Evolutionary conservation across 805 yeast species (phyloP), one percentile per base, ranked within the genome.

Genomic region (Naumovozyma castellii): DNA sequence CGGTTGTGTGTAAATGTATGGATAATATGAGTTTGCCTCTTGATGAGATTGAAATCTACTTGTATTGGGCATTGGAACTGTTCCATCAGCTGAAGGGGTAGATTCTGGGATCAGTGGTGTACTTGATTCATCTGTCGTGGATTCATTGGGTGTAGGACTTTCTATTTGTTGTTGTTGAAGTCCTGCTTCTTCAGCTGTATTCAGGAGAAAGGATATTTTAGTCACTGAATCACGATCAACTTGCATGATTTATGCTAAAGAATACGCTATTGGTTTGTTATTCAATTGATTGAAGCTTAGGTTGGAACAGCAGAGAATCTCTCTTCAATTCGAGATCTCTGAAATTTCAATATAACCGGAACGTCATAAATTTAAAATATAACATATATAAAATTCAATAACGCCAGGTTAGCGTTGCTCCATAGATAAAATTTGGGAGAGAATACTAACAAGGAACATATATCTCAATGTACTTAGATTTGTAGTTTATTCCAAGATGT

Each of bases 1-100:
- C 10, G 38, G 49, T 37, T 46, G 54, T 1, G 44, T 28, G 32
- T 47, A 47, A 15, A 42, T 27, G 28, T 34, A 39, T 17, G 43
- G 39, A 20, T 35, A 31, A 32, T 18, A 32, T 22, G 27, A 6
- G 10, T 22, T 22, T 22, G 27, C 27, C 12, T 40, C 29, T 32
- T 40, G 39, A 4, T 29, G 6, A 4, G 30, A 12, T 28, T 28
- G 40, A 33, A 40, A 40, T 16, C 47, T 39, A 29, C 43, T 42
- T 16, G 50, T 43, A 16, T 30, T 27, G n/a, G 45, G 44, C 5
- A 35, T 5, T 12, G 31, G 22, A 9, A 19, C 4, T 18, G 4
- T 12, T 32, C 4, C 3, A 22, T 22, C 27, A 6, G 27, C 10
- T 22, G 27, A 22, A 22, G 27, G 27, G 6, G 10, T 6, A 22